Evolutionary conservation across 139 green algal genomes (phyloP).

Genomic region (Choricystis sp.): DNA sequence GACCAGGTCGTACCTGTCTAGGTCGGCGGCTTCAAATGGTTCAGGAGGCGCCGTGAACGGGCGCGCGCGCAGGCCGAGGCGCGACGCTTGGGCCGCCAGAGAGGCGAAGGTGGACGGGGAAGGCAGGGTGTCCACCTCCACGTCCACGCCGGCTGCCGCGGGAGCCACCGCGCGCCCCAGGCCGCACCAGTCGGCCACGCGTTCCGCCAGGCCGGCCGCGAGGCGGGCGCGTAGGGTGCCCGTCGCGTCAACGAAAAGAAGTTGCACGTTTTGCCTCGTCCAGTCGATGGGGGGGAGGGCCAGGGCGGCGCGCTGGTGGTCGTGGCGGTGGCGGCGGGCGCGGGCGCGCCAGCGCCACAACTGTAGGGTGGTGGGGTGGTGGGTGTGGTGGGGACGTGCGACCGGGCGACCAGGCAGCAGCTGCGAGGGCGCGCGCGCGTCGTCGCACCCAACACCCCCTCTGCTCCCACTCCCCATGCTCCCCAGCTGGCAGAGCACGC

Average conservation of each 20-base stretch:
- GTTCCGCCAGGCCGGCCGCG: conserved; percentile 20
- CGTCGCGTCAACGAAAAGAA: conserved; percentile 14
- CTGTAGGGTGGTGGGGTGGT: neutral
- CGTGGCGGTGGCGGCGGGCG: neutral
- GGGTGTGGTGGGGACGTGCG: too few relatives aligned
- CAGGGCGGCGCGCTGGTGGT: neutral
- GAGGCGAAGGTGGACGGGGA: conserved; percentile 4
- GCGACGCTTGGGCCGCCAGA: conserved; percentile 6
- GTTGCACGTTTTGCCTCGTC: conserved; percentile 17
- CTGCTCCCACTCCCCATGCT: too few relatives aligned
- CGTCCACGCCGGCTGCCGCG: neutral
- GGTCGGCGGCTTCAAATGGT: conserved; percentile 16
- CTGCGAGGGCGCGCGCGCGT: neutral
- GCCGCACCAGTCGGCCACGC: conserved; percentile 27
- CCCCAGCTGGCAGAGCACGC: too few relatives aligned
- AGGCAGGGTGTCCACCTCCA: neutral
- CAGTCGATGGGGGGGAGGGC: conserved; percentile 16
- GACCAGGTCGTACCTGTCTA: conserved; percentile 11
- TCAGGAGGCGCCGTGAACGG: conserved; percentile 18
- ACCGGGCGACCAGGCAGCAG: neutral
- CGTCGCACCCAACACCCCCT: neutral
- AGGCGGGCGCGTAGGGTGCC: conserved; percentile 21
- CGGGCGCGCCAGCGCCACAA: neutral
- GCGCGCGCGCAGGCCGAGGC: conserved; percentile 15
- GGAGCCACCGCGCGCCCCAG: conserved; percentile 7